A percentile compares a stretch with the other conserved stretches of the same genome.
phyloP scores from a whole-genome alignment of 1,284 basidiomycete species.

The Naganishia liquefaciens region DNA sequence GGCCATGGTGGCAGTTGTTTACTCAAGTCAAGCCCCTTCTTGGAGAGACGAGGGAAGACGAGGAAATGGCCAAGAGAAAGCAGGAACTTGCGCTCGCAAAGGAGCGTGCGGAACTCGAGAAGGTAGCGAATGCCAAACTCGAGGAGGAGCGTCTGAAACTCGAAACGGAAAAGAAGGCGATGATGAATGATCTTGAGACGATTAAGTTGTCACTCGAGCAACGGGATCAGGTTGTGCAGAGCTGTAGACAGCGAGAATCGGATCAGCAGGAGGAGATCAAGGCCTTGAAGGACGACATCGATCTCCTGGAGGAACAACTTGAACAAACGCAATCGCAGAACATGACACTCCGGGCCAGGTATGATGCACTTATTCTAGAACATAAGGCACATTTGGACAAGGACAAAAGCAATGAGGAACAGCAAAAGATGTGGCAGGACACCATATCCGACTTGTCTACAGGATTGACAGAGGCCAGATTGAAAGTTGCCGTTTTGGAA shows the following conservation, averaged over 20 bases:
- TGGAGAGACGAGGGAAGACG: constrained; percentile 87
- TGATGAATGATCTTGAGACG: constrained; percentile 77
- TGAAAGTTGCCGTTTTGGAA: constrained; percentile 60
- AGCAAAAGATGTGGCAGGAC: constrained; percentile 43
- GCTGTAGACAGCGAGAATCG: constrained; percentile 79
- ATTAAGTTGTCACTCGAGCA: constrained; percentile 79
- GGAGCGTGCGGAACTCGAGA: constrained; percentile 82
- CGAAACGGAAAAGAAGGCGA: constrained; percentile 75
- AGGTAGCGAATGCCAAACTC: constrained; percentile 72
- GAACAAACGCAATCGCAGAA: constrained; percentile 75
- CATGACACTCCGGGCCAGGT: constrained; percentile 75
- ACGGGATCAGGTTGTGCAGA: constrained; percentile 80
- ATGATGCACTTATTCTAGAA: constrained; percentile 65
- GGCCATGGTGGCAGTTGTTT: constrained; percentile 99
- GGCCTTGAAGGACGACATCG: constrained; percentile 78
- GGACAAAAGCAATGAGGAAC: constrained; percentile 40
- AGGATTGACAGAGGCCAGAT: constrained; percentile 23
- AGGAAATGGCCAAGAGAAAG: constrained; percentile 86
- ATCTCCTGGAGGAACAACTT: constrained; percentile 79
- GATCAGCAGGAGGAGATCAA: constrained; percentile 82
- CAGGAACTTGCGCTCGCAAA: constrained; percentile 77
- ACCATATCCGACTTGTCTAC: constrained; percentile 25
- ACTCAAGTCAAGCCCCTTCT: constrained; percentile 92
- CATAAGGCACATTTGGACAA: constrained; percentile 30
- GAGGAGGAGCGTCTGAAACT: constrained; percentile 76